phyloP scores from a whole-genome alignment of 2,329 filamentous ascomycete genomes.

The Phymatotrichopsis omnivora region DNA sequence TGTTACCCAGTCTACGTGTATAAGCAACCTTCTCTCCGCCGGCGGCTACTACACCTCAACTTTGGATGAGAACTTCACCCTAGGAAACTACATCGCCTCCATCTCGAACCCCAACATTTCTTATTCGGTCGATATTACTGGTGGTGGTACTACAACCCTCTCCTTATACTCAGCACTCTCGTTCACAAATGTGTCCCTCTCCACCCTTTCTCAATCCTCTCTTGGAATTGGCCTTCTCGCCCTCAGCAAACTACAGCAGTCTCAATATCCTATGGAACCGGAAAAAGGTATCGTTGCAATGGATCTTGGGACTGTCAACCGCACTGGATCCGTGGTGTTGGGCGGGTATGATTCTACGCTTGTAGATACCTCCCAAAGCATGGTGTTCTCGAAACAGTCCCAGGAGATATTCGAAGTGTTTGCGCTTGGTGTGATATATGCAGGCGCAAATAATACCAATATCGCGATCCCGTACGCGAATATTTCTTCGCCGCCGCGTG shows the following conservation, averaged over 20 bases:
- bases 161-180: conserved; percentile 8
- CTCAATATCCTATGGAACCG: conserved; percentile 13
- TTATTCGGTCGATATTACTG: conserved; percentile 9
- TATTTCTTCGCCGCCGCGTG: conserved; percentile 1
- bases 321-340: conserved; percentile 24
- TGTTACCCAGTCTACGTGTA: conserved; percentile 5
- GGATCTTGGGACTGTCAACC: conserved; percentile 16
- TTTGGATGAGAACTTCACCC: conserved; percentile 3
- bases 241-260: conserved; percentile 21
- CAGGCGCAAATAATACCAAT: conserved; percentile 2
- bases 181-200: conserved; percentile 13
- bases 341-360: conserved; percentile 26
- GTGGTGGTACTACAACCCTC: conserved; percentile 7
- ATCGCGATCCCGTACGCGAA: background rate
- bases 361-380: conserved; percentile 20
- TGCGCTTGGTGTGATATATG: conserved; percentile 12
- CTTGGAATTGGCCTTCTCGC: conserved; percentile 24
- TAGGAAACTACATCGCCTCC: conserved; percentile 6
- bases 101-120: conserved; percentile 8
- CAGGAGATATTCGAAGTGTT: conserved; percentile 10
- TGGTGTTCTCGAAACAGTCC: conserved; percentile 19
- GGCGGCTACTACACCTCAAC: conserved; percentile 25
- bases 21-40: conserved; percentile 9
- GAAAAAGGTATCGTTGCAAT: conserved; percentile 25
- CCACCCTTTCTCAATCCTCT: conserved; percentile 15